Conservation (phyloP, 305 asterid species). For the Withania somnifera region DNA sequence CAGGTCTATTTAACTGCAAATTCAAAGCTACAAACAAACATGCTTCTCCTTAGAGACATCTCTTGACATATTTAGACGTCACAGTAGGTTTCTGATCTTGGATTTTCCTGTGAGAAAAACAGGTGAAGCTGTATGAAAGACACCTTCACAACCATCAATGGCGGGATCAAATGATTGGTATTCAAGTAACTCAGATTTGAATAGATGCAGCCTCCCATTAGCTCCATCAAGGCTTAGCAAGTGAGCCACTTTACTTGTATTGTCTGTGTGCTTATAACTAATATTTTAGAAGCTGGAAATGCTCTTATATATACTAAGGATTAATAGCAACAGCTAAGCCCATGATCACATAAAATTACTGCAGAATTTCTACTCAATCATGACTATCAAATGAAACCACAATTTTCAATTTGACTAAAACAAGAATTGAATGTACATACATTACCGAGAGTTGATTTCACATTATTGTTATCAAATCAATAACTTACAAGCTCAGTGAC, state of each 20-base stretch:
- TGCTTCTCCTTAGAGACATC: conserved; percentile 7
- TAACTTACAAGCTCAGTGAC: not conserved
- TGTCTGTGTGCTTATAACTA: conserved; percentile 9
- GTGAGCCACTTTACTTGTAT: conserved; percentile 21
- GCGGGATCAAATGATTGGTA: conserved; percentile 27
- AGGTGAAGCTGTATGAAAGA: conserved; percentile 42
- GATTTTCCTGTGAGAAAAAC: conserved; percentile 1
- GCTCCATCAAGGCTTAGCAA: conserved; percentile 33
- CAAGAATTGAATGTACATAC: not conserved
- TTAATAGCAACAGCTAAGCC: not conserved
- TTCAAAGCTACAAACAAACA: not conserved
- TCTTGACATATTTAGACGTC: not conserved
- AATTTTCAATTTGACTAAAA: not conserved
- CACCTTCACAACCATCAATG: conserved; percentile 31
- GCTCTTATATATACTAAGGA: not conserved
- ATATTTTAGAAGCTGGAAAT: not conserved
- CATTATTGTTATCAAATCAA: not conserved
- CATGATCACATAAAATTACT: not conserved
- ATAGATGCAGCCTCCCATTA: conserved; percentile 22
- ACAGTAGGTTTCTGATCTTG: not conserved
- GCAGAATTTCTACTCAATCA: not conserved
- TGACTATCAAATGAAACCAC: not conserved
- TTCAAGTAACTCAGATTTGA: conserved; percentile 17
- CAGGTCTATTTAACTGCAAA: not conserved
- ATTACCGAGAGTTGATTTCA: not conserved